Conservation (phyloP, 1,284 basidiomycete species). For the Hymenochaete sp. region DNA sequence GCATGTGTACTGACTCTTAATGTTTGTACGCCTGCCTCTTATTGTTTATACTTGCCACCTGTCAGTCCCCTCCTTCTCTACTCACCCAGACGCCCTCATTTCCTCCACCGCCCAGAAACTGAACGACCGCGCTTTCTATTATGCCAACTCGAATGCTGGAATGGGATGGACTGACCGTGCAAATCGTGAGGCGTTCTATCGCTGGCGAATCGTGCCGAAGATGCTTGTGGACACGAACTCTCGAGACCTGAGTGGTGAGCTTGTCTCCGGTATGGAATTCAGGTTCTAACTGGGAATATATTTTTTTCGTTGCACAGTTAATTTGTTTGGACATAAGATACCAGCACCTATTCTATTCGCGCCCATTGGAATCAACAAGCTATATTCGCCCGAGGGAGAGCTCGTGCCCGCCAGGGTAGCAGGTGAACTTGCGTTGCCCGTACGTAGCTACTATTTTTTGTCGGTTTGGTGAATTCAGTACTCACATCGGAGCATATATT, state of each 20-base stretch:
- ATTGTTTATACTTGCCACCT: too few species aligned
- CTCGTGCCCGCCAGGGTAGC: constrained; percentile 47
- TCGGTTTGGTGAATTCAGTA: not conserved
- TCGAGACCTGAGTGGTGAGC: constrained; percentile 39
- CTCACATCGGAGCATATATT: not conserved
- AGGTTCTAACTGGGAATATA: not conserved
- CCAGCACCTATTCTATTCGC: constrained; percentile 48
- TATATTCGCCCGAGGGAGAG: constrained; percentile 44
- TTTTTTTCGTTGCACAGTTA: constrained; percentile 30
- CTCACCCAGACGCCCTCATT: constrained; percentile 43
- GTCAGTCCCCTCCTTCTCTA: constrained; percentile 32
- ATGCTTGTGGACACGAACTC: constrained; percentile 52
- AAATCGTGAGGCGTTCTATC: constrained; percentile 45
- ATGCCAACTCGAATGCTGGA: constrained; percentile 51
- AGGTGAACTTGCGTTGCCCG: constrained; percentile 45
- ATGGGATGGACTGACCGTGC: constrained; percentile 47
- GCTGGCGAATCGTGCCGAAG: constrained; percentile 45
- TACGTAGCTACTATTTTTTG: constrained; percentile 20
- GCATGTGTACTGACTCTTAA: not conserved
- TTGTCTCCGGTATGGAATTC: not conserved
- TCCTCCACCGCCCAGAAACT: constrained; percentile 43
- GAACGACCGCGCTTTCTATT: constrained; percentile 44
- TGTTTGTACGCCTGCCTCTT: too few species aligned
- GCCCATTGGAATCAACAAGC: constrained; percentile 52
- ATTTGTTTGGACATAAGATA: constrained; percentile 46